phyloP scores from a whole-genome alignment of 331 rosid genomes.

The Dryas integrifolia region DNA sequence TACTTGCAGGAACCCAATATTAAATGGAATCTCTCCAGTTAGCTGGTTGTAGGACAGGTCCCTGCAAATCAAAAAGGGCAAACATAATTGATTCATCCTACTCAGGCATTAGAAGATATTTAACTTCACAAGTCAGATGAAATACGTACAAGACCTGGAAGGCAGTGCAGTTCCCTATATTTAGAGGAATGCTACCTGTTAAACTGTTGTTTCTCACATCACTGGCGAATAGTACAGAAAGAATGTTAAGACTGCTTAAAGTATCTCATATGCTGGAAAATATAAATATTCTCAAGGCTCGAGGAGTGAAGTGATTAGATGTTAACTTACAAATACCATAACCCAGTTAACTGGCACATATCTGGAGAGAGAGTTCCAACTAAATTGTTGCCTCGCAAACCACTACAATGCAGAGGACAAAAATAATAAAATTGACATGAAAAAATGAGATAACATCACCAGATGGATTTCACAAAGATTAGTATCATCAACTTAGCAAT shows the following conservation, averaged over 20 bases:
- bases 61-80: conserved; percentile 40
- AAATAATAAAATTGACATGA: neutral
- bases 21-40: conserved; percentile 87
- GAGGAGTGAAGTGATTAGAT: neutral
- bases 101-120: neutral
- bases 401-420: conserved; percentile 41
- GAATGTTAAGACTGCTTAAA: neutral
- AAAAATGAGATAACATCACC: conserved; percentile 3
- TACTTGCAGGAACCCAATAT: conserved; percentile 93
- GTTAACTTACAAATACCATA: conserved; percentile 96
- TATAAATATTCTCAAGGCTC: neutral
- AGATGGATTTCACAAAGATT: neutral
- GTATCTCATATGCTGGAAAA: neutral
- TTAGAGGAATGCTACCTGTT: conserved; percentile 83
- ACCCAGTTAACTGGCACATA: conserved; percentile 87
- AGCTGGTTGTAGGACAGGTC: conserved; percentile 87
- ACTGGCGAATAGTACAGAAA: conserved; percentile 36
- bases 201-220: conserved; percentile 94
- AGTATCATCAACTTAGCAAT: neutral
- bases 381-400: conserved; percentile 92
- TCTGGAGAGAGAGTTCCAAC: conserved; percentile 83
- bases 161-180: conserved; percentile 86
- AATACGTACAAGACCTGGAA: conserved; percentile 96
- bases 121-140: conserved; percentile 23
- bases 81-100: neutral